Base-by-base conservation (phyloP, 2,329 filamentous ascomycete genomes). In the Lanzia echinophila region DNA sequence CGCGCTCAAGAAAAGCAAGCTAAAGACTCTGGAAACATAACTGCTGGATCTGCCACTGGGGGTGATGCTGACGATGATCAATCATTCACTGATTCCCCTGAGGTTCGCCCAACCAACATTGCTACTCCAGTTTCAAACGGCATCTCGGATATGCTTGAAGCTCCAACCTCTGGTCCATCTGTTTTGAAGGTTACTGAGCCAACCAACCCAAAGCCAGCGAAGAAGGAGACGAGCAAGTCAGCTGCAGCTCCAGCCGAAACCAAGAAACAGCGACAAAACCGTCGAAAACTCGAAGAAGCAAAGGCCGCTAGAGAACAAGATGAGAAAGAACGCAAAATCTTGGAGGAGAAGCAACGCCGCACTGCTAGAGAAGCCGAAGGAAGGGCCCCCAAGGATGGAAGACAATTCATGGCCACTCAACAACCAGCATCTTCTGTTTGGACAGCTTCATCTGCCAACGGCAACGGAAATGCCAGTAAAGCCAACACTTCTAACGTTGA, bases 251-350 rank as follows among this genome's bases (percentile, higher is more conserved):
- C 80, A 47, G 80, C 79, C 17, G 88, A 96, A 76, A 87, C 86
- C 19, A 96, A 96, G 86, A 96, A 96, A 78, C 89, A 95, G 75
- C 85, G 90, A 56, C 91, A 96, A 75, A 94, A 96, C 74, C 82
- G 86, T 62, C 83, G 87, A 75, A 96, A 96, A 82, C 84, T 81
- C 36, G 90, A 96, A 72, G 86, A 83, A 55, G 83, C 84, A 65
- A 94, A 89, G 77, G 75, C 78, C 31, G 78, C 81, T 54, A 83
- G 87, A 31, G 86, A 91, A 67, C 86, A 88, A 63, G 82, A 86
- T 1, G 91, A 96, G 73, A 81, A 84, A 67, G 79, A 88, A 65
- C 86, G 91, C 66, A 88, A 89, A 73, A 74, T 75, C 36, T 77
- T 88, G 57, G 76, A 88, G 64, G 90, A 96, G 75, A 85, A 87